Base-by-base conservation (phyloP, 2,329 filamentous ascomycete genomes). In the Erysiphe neolycopersici region DNA sequence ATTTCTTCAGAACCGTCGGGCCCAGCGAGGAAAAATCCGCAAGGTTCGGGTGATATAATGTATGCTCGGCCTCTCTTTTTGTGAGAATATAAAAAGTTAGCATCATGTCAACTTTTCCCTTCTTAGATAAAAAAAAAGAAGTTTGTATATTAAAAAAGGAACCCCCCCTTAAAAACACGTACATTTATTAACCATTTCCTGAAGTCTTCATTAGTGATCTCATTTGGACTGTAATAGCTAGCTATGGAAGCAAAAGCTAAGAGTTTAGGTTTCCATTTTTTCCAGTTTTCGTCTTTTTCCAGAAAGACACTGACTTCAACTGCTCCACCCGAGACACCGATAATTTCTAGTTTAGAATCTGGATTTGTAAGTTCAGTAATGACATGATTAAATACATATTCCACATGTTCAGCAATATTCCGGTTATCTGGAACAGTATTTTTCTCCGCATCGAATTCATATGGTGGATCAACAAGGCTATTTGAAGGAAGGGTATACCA, bases 241-340 rank as follows among this genome's bases (percentile, higher is more conserved):
- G 68, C 70, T 5, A 74, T 46, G 1, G 68, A 52, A 1, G 66
- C 61, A 48, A 76, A 58, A 2, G 65, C 62, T 37, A 60, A 61
- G 43, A 76, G 51, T 18, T 60, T 60, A 0, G 41, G 39, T 0
- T 61, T 60, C 59, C 67, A 64, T 16, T 44, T 53, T 3, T 49
- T 46, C 65, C 69, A 76, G 54, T 61, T 66, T 56, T 62, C 63
- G 10, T 69, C 55, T 3, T 64, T 50, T 32, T 73, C 65, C 10
- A 89, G 61, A 48, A 78, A 76, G 13, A 60, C 53, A 26, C 76
- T 58, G 0, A 73, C 62, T 1, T 64, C 60, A 30, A 74, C 65
- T 0, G 73, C 74, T 3, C 73, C 74, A 44, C 79, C 72, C 1
- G 77, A 73, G 14, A 89, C 61, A 1, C 70, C 80, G 41, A 93